Percentiles rank a stretch among this genome's conserved stretches.
These are phyloP conservation scores for Centaurea solstitialis DNA, from an alignment of 129 eudicot genomes.

Conservation along the genomic window DNA sequence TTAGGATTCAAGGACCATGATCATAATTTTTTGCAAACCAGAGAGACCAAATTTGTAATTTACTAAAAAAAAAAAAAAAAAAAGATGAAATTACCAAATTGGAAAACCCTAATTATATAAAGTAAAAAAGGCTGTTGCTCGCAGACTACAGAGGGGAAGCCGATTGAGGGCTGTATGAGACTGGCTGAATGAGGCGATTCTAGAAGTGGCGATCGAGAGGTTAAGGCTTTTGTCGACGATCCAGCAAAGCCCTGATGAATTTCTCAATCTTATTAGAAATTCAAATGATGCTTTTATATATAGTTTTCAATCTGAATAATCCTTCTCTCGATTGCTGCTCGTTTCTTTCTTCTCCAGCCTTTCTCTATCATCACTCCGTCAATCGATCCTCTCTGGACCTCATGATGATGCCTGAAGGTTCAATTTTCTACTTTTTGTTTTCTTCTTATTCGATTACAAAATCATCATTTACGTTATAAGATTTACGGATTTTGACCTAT, in stretches of 20 bases:
- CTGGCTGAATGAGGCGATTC: neutral
- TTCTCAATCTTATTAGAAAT: neutral
- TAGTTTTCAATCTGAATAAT: neutral
- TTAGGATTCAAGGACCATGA: too few relatives aligned
- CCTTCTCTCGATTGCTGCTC: neutral
- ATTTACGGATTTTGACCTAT: too few relatives aligned
- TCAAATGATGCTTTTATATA: neutral
- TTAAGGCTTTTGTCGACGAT: neutral
- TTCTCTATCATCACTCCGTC: neutral
- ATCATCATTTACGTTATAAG: too few relatives aligned
- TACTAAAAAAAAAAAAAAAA: too few relatives aligned
- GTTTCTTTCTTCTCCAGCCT: neutral
- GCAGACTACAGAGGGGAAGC: neutral
- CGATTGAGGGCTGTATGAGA: neutral
- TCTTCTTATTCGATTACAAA: neutral
- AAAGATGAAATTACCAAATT: too few relatives aligned
- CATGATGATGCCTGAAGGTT: neutral
- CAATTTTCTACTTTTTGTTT: neutral
- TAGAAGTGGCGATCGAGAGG: neutral
- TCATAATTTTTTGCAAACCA: too few relatives aligned
- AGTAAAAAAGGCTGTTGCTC: neutral
- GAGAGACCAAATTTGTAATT: too few relatives aligned
- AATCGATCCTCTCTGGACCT: neutral
- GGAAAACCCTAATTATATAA: neutral
- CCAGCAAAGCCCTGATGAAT: neutral